Evolutionary conservation across 2,329 filamentous ascomycete species (phyloP).

Genomic region (Gremmenia infestans): DNA sequence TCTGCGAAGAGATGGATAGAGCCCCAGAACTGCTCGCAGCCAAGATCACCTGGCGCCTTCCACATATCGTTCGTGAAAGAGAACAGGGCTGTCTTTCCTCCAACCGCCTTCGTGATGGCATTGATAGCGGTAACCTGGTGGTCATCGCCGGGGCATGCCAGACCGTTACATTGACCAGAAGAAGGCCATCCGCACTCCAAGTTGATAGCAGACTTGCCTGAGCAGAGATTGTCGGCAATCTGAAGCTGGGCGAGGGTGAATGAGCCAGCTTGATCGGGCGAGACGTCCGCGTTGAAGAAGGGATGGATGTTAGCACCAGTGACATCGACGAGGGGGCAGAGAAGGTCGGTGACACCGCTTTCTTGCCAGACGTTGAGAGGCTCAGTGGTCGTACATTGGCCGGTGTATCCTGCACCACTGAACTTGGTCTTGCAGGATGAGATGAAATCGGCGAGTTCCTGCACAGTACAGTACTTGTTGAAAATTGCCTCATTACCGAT

Average conservation of each 20-base stretch:
- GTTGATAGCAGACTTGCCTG: conserved; percentile 68
- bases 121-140: conserved; percentile 71
- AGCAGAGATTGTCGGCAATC: conserved; percentile 66
- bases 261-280: conserved; percentile 61
- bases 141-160: conserved; percentile 58
- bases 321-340: conserved; percentile 74
- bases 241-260: conserved; percentile 73
- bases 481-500: conserved; percentile 90
- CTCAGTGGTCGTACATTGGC: conserved; percentile 79
- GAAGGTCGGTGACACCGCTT: conserved; percentile 41
- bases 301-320: conserved; percentile 85
- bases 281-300: conserved; percentile 77
- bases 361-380: conserved; percentile 71
- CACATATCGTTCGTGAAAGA: conserved; percentile 73
- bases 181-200: conserved; percentile 90
- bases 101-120: conserved; percentile 61
- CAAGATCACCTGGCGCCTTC: conserved; percentile 67
- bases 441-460: conserved; percentile 67
- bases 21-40: conserved; percentile 80
- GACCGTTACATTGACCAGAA: conserved; percentile 63
- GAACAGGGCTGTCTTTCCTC: conserved; percentile 74
- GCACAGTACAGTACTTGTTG: conserved; percentile 61
- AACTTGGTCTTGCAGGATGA: conserved; percentile 59
- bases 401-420: conserved; percentile 60
- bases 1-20: conserved; percentile 19